Base-by-base conservation (phyloP, 108 stramenopile genomes). In the Cyclotella distinguenda region DNA sequence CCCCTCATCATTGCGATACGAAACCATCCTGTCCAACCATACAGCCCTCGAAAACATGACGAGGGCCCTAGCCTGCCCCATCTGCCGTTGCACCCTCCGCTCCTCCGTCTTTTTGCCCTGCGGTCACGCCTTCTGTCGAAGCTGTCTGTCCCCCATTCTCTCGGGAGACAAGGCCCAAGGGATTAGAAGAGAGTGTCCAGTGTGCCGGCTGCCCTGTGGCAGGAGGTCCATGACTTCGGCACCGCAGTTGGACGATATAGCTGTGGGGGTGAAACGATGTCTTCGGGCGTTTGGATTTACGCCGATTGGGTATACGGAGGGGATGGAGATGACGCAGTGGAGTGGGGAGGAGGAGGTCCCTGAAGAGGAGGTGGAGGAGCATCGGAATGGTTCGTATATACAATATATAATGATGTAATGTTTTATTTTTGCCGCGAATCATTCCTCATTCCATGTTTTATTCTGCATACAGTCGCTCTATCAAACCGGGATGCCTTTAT, bases 321-420 rank as follows among this genome's bases (percentile, higher is more conserved):
- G 70, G 39, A 65, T 83, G 44, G 74, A 62, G 55, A 74, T 91
- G 81, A 91, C 90, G 0, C 87, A 89, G 67, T 66, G 80, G 23
- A 70, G 52, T 35, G 48, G 56, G 0, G 43, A 27, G 5, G 71
- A 81, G 11, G 47, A 53, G 1, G 60, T 82, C 9, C 49, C 60
- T 10, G 64, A 66, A 21, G 56, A 55, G 2, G 76, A 73, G 18
- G 77, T 59, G 22, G 58, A 59, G 58, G 42, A 59, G 8, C 40
- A 44, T 59, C 40, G 28, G 30, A 19, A 40, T 59, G 2, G 15
- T 12, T 53, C 21, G 46, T 32, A 28, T 53, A 32, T 4, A 12
- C 26, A 21, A 27, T 44, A 13, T 25, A 26, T 10, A 1, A 43
- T 6, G 35, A 38, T 0, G 10, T n/a, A n/a, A n/a, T n/a, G 13